phyloP scores from a whole-genome alignment of 495 filamentous ascomycete species.

The Paragyromitra xinjiangensis region DNA sequence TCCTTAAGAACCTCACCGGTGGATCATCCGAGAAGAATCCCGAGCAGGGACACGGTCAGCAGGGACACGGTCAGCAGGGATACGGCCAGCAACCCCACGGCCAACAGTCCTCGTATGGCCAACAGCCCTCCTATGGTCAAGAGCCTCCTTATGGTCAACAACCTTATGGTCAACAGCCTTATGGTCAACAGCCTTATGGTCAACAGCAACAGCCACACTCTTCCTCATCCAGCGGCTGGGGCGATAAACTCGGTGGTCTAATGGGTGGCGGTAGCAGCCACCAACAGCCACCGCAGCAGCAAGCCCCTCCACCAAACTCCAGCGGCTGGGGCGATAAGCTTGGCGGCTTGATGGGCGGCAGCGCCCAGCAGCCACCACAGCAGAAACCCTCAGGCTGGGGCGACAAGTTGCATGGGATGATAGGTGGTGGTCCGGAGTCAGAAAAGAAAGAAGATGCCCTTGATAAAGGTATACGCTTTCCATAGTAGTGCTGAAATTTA shows the following conservation, averaged over 20 bases:
- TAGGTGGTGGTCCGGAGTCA: slow-evolving; percentile 71
- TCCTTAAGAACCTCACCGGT: slow-evolving; percentile 51
- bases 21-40: slow-evolving; percentile 37
- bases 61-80: slow-evolving; percentile 16
- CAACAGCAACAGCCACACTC: slow-evolving; percentile 37
- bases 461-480: slow-evolving; percentile 67
- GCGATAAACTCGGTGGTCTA: slow-evolving; percentile 37
- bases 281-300: slow-evolving; percentile 26
- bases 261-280: slow-evolving; percentile 23
- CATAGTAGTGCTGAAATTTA: neutral
- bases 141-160: slow-evolving; percentile 17
- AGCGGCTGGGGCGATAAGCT: slow-evolving; percentile 33
- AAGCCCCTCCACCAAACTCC: neutral
- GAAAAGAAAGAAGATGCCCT: slow-evolving; percentile 77
- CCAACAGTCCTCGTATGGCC: slow-evolving; percentile 16
- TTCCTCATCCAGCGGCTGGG: slow-evolving; percentile 29
- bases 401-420: slow-evolving; percentile 68
- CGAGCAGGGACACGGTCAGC: slow-evolving; percentile 17
- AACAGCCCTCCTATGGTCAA: slow-evolving; percentile 19
- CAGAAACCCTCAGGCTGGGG: slow-evolving; percentile 58
- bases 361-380: slow-evolving; percentile 4
- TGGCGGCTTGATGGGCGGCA: slow-evolving; percentile 10
- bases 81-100: slow-evolving; percentile 21
- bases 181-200: slow-evolving; percentile 17
- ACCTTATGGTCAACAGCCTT: slow-evolving; percentile 10